These are phyloP conservation scores for Lichtheimia ornata DNA, from an alignment of 371 early-diverging fungal genomes.

Conservation along the genomic window DNA sequence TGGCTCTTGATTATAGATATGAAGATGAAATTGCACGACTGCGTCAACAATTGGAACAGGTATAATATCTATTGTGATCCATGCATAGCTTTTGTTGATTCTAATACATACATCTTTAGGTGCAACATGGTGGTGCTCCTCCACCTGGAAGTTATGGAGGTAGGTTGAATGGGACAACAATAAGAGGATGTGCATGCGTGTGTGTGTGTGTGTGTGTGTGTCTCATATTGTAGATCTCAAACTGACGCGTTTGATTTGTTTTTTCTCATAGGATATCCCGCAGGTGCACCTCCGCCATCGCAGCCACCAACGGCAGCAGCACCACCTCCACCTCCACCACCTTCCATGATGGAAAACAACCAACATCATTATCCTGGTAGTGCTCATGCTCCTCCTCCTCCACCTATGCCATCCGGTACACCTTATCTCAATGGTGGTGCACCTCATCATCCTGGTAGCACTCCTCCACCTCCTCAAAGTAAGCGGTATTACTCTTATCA, in stretches of 20 bases:
- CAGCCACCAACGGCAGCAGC: constrained; percentile 12
- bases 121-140: constrained; percentile 7
- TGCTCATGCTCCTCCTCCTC: constrained; percentile 12
- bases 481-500: background rate
- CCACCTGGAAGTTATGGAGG: constrained; percentile 16
- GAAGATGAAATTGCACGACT: constrained; percentile 52
- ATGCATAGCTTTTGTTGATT: background rate
- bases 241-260: background rate
- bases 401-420: constrained; percentile 23
- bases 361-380: constrained; percentile 15
- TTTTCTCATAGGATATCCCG: background rate
- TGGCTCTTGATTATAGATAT: constrained; percentile 28
- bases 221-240: background rate
- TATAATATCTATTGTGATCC: background rate
- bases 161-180: background rate
- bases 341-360: constrained; percentile 21
- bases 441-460: constrained; percentile 40
- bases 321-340: constrained; percentile 16
- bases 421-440: constrained; percentile 45
- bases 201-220: background rate
- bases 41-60: constrained; percentile 47
- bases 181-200: background rate
- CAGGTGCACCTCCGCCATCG: constrained; percentile 10
- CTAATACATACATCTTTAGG: background rate
- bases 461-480: constrained; percentile 24